These are phyloP conservation scores for Macrolepiota dolichaula DNA, from an alignment of 768 basidiomycete genomes.

Conservation along the genomic window DNA sequence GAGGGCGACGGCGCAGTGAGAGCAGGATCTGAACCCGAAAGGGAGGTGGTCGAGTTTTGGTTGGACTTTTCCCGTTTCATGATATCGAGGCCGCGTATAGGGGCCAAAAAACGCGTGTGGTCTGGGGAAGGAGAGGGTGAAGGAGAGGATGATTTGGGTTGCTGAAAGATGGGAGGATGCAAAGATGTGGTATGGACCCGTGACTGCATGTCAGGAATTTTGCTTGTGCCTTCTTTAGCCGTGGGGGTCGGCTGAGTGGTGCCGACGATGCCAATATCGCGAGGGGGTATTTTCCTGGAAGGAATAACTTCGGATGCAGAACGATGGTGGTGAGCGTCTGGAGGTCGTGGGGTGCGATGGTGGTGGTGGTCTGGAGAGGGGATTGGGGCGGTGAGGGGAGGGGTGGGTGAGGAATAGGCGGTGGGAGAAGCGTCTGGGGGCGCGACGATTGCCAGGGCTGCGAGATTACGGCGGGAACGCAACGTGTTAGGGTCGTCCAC, in stretches of 20 bases:
- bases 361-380: background rate
- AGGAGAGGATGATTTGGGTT: constrained; percentile 17
- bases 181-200: constrained; percentile 24
- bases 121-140: constrained; percentile 23
- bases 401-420: constrained; percentile 50
- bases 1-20: constrained; percentile 20
- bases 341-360: background rate
- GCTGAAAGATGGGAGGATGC: constrained; percentile 30
- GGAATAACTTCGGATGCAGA: constrained; percentile 45
- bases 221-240: constrained; percentile 14
- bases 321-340: constrained; percentile 30
- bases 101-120: constrained; percentile 13
- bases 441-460: constrained; percentile 64
- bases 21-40: constrained; percentile 18
- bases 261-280: constrained; percentile 49
- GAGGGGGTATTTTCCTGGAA: constrained; percentile 24
- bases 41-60: constrained; percentile 14
- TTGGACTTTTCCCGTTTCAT: constrained; percentile 7
- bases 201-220: constrained; percentile 17
- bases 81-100: constrained; percentile 8
- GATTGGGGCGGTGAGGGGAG: constrained; percentile 47
- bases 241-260: constrained; percentile 24
- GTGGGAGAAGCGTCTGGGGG: constrained; percentile 64
- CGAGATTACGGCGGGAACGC: constrained; percentile 37
- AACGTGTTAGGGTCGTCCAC: constrained; percentile 22